Evolutionary conservation across 2,329 filamentous ascomycete genomes (phyloP), one percentile per base, ranked within the genome.

Genomic region (Dactylellina leptospora): DNA sequence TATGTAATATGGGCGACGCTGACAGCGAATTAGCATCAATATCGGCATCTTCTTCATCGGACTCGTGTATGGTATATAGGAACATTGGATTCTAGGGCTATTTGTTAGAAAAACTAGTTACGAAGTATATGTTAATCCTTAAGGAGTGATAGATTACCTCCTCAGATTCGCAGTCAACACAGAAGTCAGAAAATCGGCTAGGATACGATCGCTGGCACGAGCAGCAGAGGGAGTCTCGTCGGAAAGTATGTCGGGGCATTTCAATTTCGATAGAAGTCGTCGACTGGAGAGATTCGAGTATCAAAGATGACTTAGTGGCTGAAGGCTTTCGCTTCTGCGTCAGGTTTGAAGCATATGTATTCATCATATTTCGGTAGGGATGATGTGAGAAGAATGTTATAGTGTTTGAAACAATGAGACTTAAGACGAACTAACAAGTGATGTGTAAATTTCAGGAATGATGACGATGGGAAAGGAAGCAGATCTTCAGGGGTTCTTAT

Each of bases 21-120:
- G 44, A 47, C 5, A 45, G 33, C 10, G 62, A 68, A 16, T 27
- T 18, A 20, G 45, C 3, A 8, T 30, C 11, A 8, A 18, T 4
- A 8, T 18, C 16, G 28, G 9, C n/a, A 2, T 60, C 33, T 3
- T 11, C 16, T 42, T 56, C 55, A 23, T 61, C 64, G n/a, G 64
- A 70, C n/a, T 70, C 64, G 11, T 70, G 56, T 10, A 70, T 70
- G 8, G 64, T 70, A 33, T 70, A 70, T 23, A 70, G 36, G 30
- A 70, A 70, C 64, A 61, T 70, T 1, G 55, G 56, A n/a, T 70
- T 61, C 64, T 61, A 27, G 10, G 10, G 28, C n/a, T 16, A 10
- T 20, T 27, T 23, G 2, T 5, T 9, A 54, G 22, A 28, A 27
- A 16, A 45, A n/a, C n/a, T 27, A 27, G 11, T 30, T 23, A n/a